Percentiles rank a stretch among this genome's conserved stretches.
phyloP scores from a whole-genome alignment of 108 stramenopile genomes.

The Cyclotella baltica region DNA sequence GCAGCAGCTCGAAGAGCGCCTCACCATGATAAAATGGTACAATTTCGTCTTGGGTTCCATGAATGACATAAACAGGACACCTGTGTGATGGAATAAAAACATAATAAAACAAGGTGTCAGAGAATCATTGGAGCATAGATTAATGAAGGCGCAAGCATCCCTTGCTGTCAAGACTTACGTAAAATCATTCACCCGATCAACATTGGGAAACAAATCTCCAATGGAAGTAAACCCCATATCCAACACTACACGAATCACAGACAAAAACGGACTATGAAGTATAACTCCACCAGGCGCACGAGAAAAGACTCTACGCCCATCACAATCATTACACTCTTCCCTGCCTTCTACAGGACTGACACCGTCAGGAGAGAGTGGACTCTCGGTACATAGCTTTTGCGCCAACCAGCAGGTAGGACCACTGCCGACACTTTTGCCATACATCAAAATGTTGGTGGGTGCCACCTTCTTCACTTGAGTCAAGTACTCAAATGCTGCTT shows the following conservation, averaged over 20 bases:
- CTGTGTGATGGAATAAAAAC: constrained; percentile 14
- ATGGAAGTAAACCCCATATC: constrained; percentile 80
- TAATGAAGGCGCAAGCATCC: not conserved
- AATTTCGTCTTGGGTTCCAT: constrained; percentile 78
- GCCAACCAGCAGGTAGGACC: constrained; percentile 86
- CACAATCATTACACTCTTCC: constrained; percentile 10
- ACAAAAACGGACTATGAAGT: constrained; percentile 62
- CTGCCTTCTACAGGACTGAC: not conserved
- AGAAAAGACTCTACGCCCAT: not conserved
- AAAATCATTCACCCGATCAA: constrained; percentile 64
- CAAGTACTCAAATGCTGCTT: constrained; percentile 76
- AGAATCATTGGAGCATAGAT: not conserved
- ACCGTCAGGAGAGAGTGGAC: not conserved
- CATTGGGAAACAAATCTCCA: constrained; percentile 86
- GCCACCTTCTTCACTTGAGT: constrained; percentile 45
- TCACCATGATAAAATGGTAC: constrained; percentile 84
- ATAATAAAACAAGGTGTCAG: not conserved
- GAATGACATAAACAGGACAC: constrained; percentile 76
- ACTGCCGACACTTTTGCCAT: constrained; percentile 65
- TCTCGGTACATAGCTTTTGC: constrained; percentile 28
- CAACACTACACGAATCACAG: constrained; percentile 79
- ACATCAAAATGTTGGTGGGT: constrained; percentile 74
- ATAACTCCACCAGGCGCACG: constrained; percentile 59
- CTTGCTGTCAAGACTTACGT: constrained; percentile 35
- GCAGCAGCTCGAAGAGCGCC: constrained; percentile 62